phyloP scores from a whole-genome alignment of 345 rosid species.

The Viola odorata region DNA sequence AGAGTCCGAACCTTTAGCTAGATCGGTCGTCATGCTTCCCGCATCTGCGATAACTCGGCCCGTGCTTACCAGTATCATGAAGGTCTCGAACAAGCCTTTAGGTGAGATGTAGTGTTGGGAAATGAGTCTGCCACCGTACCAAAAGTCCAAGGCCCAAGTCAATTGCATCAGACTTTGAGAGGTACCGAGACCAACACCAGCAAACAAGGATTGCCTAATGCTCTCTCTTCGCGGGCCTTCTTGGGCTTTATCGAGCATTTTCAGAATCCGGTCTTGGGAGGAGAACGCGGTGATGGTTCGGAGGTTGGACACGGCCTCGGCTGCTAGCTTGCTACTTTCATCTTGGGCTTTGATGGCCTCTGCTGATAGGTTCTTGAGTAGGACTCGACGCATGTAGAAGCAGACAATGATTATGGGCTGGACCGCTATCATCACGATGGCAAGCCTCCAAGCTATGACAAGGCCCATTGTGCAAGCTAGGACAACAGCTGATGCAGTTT shows the following conservation, averaged over 20 bases:
- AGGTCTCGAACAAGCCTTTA: conserved; percentile 1
- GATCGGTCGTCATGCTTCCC: conserved; percentile 9
- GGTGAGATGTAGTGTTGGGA: conserved; percentile 1
- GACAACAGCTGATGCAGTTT: neutral
- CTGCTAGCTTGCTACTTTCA: conserved; percentile 8
- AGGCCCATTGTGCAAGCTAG: neutral
- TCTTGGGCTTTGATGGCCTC: conserved; percentile 8
- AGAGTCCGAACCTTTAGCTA: conserved; percentile 8
- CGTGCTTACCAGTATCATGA: conserved; percentile 5
- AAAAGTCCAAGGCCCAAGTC: conserved; percentile 15
- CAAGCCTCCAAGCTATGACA: neutral
- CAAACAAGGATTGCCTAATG: conserved; percentile 9
- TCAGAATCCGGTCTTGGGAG: conserved; percentile 22
- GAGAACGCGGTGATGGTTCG: conserved; percentile 30
- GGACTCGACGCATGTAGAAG: conserved; percentile 1
- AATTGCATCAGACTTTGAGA: conserved; percentile 25
- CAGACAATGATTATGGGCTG: conserved; percentile 24
- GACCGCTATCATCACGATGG: neutral
- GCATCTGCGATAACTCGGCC: conserved; percentile 11
- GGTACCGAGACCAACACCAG: conserved; percentile 23
- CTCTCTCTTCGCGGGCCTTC: conserved; percentile 26
- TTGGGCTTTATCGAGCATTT: conserved; percentile 26
- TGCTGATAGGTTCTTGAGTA: conserved; percentile 1
- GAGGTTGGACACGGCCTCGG: conserved; percentile 23
- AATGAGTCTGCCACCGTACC: conserved; percentile 12